Evolutionary conservation across 106 monocot species (phyloP), one percentile per base, ranked within the genome.

Genomic region (Amphibolis antarctica): DNA sequence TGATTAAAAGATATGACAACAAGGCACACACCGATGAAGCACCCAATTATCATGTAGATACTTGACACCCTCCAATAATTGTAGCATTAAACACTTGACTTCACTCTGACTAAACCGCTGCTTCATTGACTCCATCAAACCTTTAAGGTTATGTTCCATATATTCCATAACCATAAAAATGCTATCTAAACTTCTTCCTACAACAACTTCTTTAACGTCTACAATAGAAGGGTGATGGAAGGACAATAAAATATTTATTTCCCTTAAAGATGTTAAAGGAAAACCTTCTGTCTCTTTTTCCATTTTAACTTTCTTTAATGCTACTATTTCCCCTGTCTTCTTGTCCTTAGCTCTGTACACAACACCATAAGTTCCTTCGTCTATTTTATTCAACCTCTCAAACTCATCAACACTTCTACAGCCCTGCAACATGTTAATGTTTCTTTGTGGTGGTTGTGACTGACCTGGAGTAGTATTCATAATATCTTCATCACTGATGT

Each of bases 161-260:
- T 88, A 92, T 66, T 92, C 92, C 88, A 92, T 92, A 10, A 88
- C 92, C 88, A 92, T 92, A 46, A 88, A 92, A 50, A 88, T 88
- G 64, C 80, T 80, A 80, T 82, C 78, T 12, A 88, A 62, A 10
- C 70, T 79, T 58, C 71, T 75, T 12, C 88, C 92, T 43, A 92
- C 71, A 65, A 88, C 85, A 45, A 92, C 92, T 74, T 92, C 92
- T 69, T 92, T 92, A 28, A 88, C 92, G 65, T 88, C 88, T 1
- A 94, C 86, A 74, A 94, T 89, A 9, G 86, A 86, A n/a, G 78
- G 81, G 46, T 94, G 83, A 29, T 94, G 76, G 54, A 84, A 71
- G n/a, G 86, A 86, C 60, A 89, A 42, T 26, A 94, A 66, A 31
- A 94, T 86, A 47, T 85, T 83, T 42, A 94, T 89, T 66, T 94